A percentile compares a stretch with the other conserved stretches of the same genome.
phyloP scores from a whole-genome alignment of 1,284 basidiomycete species.

The Cystobasidiaceae sp. region DNA sequence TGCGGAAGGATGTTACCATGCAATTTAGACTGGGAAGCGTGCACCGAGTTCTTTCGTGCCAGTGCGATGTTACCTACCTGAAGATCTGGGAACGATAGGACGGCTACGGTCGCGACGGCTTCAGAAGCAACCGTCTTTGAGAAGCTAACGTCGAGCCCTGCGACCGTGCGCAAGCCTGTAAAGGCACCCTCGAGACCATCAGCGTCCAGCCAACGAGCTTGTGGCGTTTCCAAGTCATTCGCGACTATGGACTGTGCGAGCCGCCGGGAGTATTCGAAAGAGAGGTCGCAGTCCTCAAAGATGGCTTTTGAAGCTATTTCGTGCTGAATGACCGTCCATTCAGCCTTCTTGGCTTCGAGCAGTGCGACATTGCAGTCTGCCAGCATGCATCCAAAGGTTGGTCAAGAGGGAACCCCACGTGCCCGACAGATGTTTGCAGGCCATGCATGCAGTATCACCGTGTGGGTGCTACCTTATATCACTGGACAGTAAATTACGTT shows the following conservation, averaged over 20 bases:
- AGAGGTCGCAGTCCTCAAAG: conserved; percentile 28
- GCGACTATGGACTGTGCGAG: background rate
- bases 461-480: no score
- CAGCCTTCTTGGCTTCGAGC: conserved; percentile 1
- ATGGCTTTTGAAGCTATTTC: conserved; percentile 19
- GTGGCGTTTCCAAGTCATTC: no score
- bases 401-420: no score
- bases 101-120: conserved; percentile 41
- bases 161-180: conserved; percentile 39
- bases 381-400: no score
- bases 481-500: no score
- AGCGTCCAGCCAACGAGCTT: background rate
- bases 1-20: no score
- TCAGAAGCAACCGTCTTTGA: conserved; percentile 30
- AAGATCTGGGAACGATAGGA: conserved; percentile 41
- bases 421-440: no score
- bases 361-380: no score
- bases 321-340: conserved; percentile 30
- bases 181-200: no score
- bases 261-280: conserved; percentile 7
- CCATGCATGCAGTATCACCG: no score
- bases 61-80: conserved; percentile 34
- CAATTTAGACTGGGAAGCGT: background rate
- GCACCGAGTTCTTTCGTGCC: background rate
- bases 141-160: conserved; percentile 45